A percentile compares a stretch with the other conserved stretches of the same genome.
phyloP scores from a whole-genome alignment of 768 basidiomycete species.

The Galerina marginata region DNA sequence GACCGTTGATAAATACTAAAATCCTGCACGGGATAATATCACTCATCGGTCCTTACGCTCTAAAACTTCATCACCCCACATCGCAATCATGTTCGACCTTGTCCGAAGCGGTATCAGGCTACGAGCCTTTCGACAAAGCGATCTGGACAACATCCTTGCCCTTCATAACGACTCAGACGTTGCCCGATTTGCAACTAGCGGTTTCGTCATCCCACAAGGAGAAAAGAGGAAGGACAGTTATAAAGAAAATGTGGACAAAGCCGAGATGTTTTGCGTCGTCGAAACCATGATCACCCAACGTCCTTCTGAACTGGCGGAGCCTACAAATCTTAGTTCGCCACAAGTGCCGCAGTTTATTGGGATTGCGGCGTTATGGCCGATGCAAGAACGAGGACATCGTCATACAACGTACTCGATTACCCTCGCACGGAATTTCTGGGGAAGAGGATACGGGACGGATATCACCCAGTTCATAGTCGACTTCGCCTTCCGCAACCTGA shows the following conservation, averaged over 20 bases:
- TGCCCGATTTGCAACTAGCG: neutral
- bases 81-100: slow-evolving; percentile 1
- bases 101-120: neutral
- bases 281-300: neutral
- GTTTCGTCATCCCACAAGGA: slow-evolving; percentile 1
- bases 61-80: too few species aligned
- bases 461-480: slow-evolving; percentile 45
- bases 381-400: slow-evolving; percentile 2
- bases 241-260: slow-evolving; percentile 3
- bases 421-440: slow-evolving; percentile 34
- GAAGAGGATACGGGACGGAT: slow-evolving; percentile 47
- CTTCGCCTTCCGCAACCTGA: slow-evolving; percentile 44
- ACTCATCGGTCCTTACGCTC: too few species aligned
- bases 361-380: neutral
- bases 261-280: slow-evolving; percentile 6
- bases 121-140: slow-evolving; percentile 2
- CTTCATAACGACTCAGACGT: neutral
- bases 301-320: neutral
- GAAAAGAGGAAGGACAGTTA: slow-evolving; percentile 2
- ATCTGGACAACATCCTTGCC: neutral
- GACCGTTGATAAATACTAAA: too few species aligned
- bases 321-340: neutral
- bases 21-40: too few species aligned
- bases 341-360: slow-evolving; percentile 8
- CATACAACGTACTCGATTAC: slow-evolving; percentile 3